Base-by-base conservation (phyloP, 164 flowering plant genomes). In the Dillenia suffruticosa region DNA sequence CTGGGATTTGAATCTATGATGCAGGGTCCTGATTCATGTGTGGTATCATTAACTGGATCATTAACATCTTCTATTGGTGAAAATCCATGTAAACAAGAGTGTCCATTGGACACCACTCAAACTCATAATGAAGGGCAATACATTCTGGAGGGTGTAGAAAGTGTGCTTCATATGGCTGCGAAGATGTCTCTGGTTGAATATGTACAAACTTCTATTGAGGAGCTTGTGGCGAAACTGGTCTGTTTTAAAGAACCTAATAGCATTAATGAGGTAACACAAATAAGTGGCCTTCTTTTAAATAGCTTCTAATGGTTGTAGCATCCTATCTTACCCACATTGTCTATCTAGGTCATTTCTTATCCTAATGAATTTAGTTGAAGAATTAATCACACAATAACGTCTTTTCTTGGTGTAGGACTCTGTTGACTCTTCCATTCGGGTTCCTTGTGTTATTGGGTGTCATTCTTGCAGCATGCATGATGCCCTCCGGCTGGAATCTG, bases 1-100 rank as follows among this genome's bases (percentile, higher is more conserved):
- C 87, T 89, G 47, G 94, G 88, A 22, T 86, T 82, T 77, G 80
- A 74, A 58, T 68, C 61, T 5, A 40, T 64, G 55, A 68, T 47
- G 46, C 19, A n/a, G 40, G 59, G 51, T 17, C 15, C 54, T 14
- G 68, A 69, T 61, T 61, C 75, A 51, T 58, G 76, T 46, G 17
- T 44, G 12, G 43, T 44, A 12, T 62, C 70, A 17, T 44, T 68
- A 19, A 8, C 26, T 40, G 57, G 50, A 54, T 49, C 72, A 26
- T 66, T 19, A 19, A 19, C 65, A 13, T 63, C 40, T 57, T 24
- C 9, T 54, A 67, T 46, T 24, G 63, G 24, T 49, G 73, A 58
- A 26, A 43, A 40, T 22, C 46, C 64, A 15, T 46, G 52, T 46
- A 8, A 57, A 50, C 65, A 57, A 19, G 67, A 56, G 19, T 46